Percentiles rank a stretch among this genome's conserved stretches.
phyloP scores from a whole-genome alignment of 2,329 filamentous ascomycete genomes.

The Colletotrichum sojae region DNA sequence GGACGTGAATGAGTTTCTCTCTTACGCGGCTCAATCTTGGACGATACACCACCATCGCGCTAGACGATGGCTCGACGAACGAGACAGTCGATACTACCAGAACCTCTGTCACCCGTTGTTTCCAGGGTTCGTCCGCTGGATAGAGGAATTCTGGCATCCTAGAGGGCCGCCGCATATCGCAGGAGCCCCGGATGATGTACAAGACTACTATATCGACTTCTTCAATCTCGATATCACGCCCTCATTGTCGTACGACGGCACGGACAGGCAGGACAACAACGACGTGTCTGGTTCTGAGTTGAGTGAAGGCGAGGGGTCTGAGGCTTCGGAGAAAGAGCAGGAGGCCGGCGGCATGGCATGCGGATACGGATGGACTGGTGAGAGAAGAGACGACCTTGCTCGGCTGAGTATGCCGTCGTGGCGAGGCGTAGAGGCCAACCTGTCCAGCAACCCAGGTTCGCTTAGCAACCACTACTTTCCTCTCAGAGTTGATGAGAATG shows the following conservation, averaged over 20 bases:
- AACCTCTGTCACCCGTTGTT: constrained; percentile 33
- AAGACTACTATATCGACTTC: constrained; percentile 15
- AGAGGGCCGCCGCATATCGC: not conserved
- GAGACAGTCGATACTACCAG: constrained; percentile 19
- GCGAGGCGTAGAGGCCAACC: not conserved
- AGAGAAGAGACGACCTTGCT: not conserved
- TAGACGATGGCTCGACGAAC: not conserved
- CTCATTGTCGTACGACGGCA: no score
- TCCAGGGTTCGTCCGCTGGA: constrained; percentile 17
- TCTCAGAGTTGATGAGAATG: constrained; percentile 2
- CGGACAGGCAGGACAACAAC: not conserved
- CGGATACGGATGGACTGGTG: not conserved
- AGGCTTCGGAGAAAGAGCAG: not conserved
- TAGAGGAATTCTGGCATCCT: constrained; percentile 7
- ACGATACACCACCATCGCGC: constrained; percentile 10
- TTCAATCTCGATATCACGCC: not conserved
- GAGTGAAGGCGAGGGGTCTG: not conserved
- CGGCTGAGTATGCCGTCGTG: not conserved
- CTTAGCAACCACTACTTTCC: constrained; percentile 13
- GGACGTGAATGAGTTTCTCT: not conserved
- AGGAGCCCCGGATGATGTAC: not conserved
- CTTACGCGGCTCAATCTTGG: not conserved
- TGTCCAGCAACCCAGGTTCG: constrained; percentile 9
- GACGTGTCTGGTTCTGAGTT: not conserved
- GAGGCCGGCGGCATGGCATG: not conserved